Evolutionary conservation across 2,329 filamentous ascomycete species (phyloP).

Genomic region (Camptophora hylomeconis): DNA sequence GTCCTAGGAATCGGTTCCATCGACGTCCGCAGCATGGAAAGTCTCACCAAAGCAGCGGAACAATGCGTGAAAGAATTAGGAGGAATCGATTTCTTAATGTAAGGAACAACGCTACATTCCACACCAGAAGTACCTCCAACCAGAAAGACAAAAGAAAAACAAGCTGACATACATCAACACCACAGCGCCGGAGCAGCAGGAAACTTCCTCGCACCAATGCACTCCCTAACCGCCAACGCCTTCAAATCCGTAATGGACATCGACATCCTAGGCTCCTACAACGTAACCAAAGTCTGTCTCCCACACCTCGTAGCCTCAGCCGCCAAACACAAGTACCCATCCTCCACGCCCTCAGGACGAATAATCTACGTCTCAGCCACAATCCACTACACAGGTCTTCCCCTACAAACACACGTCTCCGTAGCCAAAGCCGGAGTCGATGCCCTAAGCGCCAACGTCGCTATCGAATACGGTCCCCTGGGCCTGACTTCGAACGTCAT

Average conservation of each 20-base stretch:
- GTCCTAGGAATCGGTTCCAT: conserved; percentile 71
- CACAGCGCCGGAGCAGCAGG: conserved; percentile 82
- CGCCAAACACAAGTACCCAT: conserved; percentile 30
- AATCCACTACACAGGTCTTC: conserved; percentile 76
- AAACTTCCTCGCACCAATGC: conserved; percentile 83
- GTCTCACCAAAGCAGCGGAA: conserved; percentile 60
- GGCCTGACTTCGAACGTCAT: conserved; percentile 82
- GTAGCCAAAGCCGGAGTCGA: conserved; percentile 88
- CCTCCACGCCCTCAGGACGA: conserved; percentile 55
- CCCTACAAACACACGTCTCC: conserved; percentile 73
- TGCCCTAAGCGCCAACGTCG: conserved; percentile 62
- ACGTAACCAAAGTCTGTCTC: conserved; percentile 84
- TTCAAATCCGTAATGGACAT: conserved; percentile 97
- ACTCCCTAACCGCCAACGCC: conserved; percentile 70
- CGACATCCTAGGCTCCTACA: conserved; percentile 84
- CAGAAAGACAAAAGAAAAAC: conserved; percentile 2
- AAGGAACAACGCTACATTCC: conserved; percentile 20
- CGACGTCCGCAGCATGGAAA: conserved; percentile 60
- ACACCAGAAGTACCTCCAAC: background rate
- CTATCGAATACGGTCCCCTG: conserved; percentile 76
- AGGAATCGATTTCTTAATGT: conserved; percentile 86
- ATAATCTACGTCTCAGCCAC: conserved; percentile 84
- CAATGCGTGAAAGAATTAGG: conserved; percentile 72
- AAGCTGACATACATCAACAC: background rate
- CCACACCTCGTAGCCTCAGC: conserved; percentile 70